Base-by-base conservation (phyloP, 768 basidiomycete species). In the Xerocomellus dryophilus region DNA sequence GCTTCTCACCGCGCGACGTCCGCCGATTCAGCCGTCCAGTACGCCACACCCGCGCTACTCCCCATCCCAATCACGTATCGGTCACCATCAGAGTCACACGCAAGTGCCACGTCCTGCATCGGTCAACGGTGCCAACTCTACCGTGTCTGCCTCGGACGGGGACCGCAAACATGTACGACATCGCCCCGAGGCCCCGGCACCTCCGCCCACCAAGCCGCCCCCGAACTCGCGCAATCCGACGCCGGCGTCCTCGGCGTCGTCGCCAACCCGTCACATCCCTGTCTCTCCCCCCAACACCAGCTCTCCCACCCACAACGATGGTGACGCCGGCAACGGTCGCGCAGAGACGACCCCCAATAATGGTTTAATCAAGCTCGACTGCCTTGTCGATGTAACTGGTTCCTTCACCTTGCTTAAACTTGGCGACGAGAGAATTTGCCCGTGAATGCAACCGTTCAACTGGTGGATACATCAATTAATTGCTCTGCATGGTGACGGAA, bases 191-290 rank as follows among this genome's bases (percentile, higher is more conserved):
- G 38, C n/a, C 4, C 63, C 60, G 9, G 61, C 50, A 7, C 49
- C 56, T 2, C 50, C 20, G 5, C 46, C 56, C 2, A 66, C 61
- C 36, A 72, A 70, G 27, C 66, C 64, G 1, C 69, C 69, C 0
- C 70, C 69, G 23, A 70, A 73, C 25, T 76, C 81, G 15, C 79
- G 79, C 27, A 76, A 71, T 47, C 67, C 79, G 44, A 85, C 84
- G 0, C 84, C 84, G 2, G 73, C 69, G 0, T 85, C 84, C 0
- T 85, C 84, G 0, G 75, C 77, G 32, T 73, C 81, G 1, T 79
- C 83, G 2, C 85, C 84, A 12, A 84, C 84, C 0, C 76, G 75
- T 11, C 78, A 78, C 54, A 47, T 69, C 0, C 63, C 76, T 2
- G 51, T 17, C 60, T 9, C 60, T 70, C 2, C 63, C 67, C 1